Base-by-base conservation (phyloP, 257 asterid genomes). In the Cynanchum wilfordii region DNA sequence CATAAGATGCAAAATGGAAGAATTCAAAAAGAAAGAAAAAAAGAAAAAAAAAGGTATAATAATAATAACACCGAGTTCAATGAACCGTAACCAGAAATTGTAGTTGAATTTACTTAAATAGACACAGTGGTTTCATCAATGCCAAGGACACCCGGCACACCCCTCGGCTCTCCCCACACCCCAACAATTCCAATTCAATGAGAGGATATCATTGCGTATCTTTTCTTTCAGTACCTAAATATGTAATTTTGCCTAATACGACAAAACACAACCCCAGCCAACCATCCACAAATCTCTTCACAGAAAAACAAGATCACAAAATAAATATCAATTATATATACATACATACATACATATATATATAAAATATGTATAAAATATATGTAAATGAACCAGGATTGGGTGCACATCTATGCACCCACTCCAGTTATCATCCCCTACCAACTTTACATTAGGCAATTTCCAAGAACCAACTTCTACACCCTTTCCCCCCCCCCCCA, bases 381-480 rank as follows among this genome's bases (percentile, higher is more conserved):
- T n/a, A 36, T 49, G 36, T 22, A 72, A 54, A 71, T 58, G 80
- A 71, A 54, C 24, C 68, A 29, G 58, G 76, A 52, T 67, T 62
- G 68, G 71, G 42, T 71, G 58, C 69, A 71, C 81, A 79, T 81
- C 77, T 81, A 72, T 63, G 79, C 71, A 67, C 79, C 65, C 55
- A 36, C 73, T 51, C 30, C 42, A 58, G 63, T 70, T 67, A 68
- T 44, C 25, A 33, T 38, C 82, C 84, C 86, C 87, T 77, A 78
- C 86, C 91, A 78, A 82, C 93, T 84, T 81, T 77, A 82, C 90
- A 84, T 42, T 0, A 73, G 84, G 87, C 84, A 87, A 45, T 75
- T 91, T 89, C 96, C 87, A 66, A 81, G 94, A 91, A 89, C 89
- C 57, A 50, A 17, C 57, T 7, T 22, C 57, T 1, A 77, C n/a